Evolutionary conservation across 345 rosid species (phyloP).

Genomic region (Dipteronia sinensis): DNA sequence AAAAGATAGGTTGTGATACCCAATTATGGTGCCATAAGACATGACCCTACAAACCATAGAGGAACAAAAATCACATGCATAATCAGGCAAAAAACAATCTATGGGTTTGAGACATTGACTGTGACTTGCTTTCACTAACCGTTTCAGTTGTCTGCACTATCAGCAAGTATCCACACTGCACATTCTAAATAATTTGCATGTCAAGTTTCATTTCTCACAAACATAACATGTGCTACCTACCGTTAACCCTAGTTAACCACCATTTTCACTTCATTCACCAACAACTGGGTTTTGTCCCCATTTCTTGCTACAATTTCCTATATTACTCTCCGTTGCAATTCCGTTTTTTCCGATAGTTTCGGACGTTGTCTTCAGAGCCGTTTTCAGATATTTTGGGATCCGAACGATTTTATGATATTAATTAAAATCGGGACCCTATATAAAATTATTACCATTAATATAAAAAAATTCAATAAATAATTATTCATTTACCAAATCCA

Average conservation of each 20-base stretch:
- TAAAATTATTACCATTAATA: too few relatives aligned
- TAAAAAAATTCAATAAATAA: too few relatives aligned
- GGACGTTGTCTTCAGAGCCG: too few relatives aligned
- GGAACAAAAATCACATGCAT: slow-evolving; percentile 34
- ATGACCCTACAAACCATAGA: slow-evolving; percentile 15
- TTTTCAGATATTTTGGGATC: too few relatives aligned
- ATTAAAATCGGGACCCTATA: too few relatives aligned
- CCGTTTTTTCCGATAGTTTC: neutral
- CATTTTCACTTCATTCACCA: slow-evolving; percentile 13
- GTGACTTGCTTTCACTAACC: slow-evolving; percentile 13
- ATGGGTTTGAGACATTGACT: slow-evolving; percentile 21
- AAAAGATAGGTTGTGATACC: neutral
- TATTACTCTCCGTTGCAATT: neutral
- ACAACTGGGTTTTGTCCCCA: slow-evolving; percentile 1
- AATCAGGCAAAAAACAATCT: slow-evolving; percentile 17
- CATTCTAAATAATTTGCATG: neutral
- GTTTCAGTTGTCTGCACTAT: slow-evolving; percentile 21
- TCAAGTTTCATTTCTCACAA: slow-evolving; percentile 8
- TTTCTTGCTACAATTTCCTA: neutral
- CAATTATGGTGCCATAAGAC: neutral
- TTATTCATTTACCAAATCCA: too few relatives aligned
- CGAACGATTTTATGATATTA: too few relatives aligned
- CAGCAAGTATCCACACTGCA: slow-evolving; percentile 8
- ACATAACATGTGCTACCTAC: slow-evolving; percentile 34
- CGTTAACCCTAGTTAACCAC: neutral